These are phyloP conservation scores for Olyra latifolia DNA, from an alignment of 176 grass and related monocot genomes.

Conservation along the genomic window DNA sequence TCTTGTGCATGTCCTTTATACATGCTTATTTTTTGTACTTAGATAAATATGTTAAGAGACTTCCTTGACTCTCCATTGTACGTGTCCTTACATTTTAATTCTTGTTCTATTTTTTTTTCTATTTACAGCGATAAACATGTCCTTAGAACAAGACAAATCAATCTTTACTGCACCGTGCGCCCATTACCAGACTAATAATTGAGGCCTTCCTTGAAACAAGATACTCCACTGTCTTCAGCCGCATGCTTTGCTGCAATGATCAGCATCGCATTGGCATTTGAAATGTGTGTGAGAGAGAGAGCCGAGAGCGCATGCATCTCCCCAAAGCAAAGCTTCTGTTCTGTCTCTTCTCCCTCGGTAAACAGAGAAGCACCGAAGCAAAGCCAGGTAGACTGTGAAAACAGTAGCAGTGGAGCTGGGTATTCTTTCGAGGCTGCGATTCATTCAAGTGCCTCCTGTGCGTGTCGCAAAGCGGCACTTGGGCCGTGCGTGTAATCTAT, in stretches of 20 bases:
- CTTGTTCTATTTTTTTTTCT: too few relatives aligned
- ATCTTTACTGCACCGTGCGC: background rate
- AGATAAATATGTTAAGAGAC: too few relatives aligned
- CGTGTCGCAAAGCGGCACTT: constrained; percentile 12
- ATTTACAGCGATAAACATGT: too few relatives aligned
- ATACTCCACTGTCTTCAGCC: background rate
- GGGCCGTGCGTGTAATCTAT: background rate
- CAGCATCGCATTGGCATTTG: constrained; percentile 26
- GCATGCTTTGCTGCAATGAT: constrained; percentile 1
- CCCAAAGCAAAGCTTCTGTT: constrained; percentile 27
- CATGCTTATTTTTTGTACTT: too few relatives aligned
- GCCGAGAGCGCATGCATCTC: background rate
- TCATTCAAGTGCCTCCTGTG: background rate
- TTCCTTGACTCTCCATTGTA: too few relatives aligned
- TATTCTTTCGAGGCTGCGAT: background rate
- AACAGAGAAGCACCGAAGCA: background rate
- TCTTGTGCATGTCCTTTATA: too few relatives aligned
- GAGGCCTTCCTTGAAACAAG: background rate
- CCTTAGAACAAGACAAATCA: background rate
- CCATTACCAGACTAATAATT: background rate
- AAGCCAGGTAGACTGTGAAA: background rate
- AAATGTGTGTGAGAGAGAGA: background rate
- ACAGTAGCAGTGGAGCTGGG: background rate
- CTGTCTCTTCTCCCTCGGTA: background rate
- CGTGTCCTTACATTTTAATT: too few relatives aligned